Conservation (phyloP, 2,329 filamentous ascomycete genomes). For the Ophiostoma sp. region DNA sequence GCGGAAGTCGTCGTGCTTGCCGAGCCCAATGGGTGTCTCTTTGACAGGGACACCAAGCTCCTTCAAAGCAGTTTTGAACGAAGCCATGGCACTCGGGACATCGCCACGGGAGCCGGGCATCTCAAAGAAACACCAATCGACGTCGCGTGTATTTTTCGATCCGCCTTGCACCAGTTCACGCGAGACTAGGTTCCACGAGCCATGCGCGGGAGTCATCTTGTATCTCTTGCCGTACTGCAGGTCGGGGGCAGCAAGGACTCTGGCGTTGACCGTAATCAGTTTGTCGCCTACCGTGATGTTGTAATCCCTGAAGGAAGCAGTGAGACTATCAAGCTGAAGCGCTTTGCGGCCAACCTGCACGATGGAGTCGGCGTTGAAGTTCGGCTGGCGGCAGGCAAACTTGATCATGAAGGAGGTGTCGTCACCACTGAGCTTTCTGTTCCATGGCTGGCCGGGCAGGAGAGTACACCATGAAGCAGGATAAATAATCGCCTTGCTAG, state of each 20-base stretch:
- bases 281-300: constrained; percentile 55
- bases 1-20: constrained; percentile 8
- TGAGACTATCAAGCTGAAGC: constrained; percentile 50
- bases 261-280: constrained; percentile 66
- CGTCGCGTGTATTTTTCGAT: constrained; percentile 38
- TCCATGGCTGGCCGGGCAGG: constrained; percentile 58
- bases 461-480: constrained; percentile 63
- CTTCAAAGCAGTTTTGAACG: constrained; percentile 28
- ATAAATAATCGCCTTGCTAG: constrained; percentile 54
- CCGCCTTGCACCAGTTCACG: constrained; percentile 52
- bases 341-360: constrained; percentile 49
- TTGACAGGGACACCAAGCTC: constrained; percentile 38
- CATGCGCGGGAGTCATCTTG: constrained; percentile 39
- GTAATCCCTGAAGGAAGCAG: constrained; percentile 48
- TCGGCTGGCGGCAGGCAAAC: constrained; percentile 64
- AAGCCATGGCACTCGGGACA: neutral
- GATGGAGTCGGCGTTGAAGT: constrained; percentile 62
- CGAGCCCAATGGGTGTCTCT: constrained; percentile 2
- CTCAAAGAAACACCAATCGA: constrained; percentile 46
- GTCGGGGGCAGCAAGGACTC: constrained; percentile 57
- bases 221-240: constrained; percentile 50
- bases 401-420: constrained; percentile 66
- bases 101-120: constrained; percentile 15
- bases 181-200: constrained; percentile 63
- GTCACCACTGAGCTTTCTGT: constrained; percentile 50